Percentiles rank a stretch among this genome's conserved stretches.
phyloP scores from a whole-genome alignment of 176 grass and related monocot genomes.

The bread wheat (Triticum aestivum) region DNA sequence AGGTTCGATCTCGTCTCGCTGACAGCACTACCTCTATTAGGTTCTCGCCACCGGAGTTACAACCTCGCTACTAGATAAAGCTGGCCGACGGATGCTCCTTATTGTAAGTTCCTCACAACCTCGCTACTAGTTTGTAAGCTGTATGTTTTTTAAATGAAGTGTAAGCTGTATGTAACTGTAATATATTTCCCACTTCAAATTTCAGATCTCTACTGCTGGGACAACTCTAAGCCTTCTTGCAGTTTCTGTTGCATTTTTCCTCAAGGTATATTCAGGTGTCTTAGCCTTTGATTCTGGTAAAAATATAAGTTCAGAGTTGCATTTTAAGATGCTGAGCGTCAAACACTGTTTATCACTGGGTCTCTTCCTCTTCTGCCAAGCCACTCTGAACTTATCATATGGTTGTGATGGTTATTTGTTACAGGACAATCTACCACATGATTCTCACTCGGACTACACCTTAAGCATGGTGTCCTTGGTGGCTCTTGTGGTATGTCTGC shows the following conservation, averaged over 20 bases:
- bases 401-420: conserved; percentile 15
- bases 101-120: conserved; percentile 54
- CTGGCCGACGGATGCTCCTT: conserved; percentile 88
- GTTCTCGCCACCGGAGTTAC: conserved; percentile 91
- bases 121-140: no score
- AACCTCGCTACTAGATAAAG: conserved; percentile 86
- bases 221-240: conserved; percentile 79
- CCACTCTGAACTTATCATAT: not conserved
- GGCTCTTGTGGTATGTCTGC: conserved; percentile 75
- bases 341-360: not conserved
- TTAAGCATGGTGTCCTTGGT: conserved; percentile 80
- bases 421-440: conserved; percentile 58
- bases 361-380: not conserved
- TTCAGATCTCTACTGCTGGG: conserved; percentile 66
- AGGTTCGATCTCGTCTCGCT: not conserved
- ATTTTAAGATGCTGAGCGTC: not conserved
- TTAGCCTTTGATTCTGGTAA: not conserved
- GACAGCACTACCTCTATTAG: conserved; percentile 36
- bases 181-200: conserved; percentile 7
- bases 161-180: conserved; percentile 2
- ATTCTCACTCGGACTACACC: conserved; percentile 52
- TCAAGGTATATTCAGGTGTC: conserved; percentile 54
- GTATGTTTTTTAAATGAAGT: not conserved
- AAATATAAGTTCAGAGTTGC: not conserved
- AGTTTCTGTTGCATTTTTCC: conserved; percentile 83